Evolutionary conservation across 345 rosid species (phyloP), one percentile per base, ranked within the genome.

Genomic region (Ailanthus altissimus): DNA sequence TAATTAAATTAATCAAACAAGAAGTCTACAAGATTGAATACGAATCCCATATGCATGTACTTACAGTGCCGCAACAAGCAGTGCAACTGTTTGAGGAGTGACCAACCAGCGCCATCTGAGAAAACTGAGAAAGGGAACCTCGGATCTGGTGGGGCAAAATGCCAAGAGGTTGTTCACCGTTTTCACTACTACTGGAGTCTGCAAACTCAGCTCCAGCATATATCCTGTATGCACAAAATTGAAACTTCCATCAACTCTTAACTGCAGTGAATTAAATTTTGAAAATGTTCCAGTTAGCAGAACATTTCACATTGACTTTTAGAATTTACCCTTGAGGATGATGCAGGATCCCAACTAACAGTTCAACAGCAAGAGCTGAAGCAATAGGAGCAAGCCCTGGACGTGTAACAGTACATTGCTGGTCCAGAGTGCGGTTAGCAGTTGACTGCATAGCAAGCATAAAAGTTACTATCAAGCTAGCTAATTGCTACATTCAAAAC

Each of bases 301-400:
- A 68, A n/a, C 14, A 18, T 11, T 67, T 51, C 43, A 32, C 14
- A 68, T 12, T 8, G 59, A 65, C 74, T 36, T 50, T 58, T 40
- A 74, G 76, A 72, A 77, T 79, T 85, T 85, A 96, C 98, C 99
- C 89, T 20, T 81, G 75, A 70, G 97, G 99, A 72, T 96, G 97
- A 85, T 96, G 98, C 77, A 92, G 83, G 75, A 96, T 81, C 73
- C 90, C 88, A 16, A 92, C 91, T 72, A 93, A 87, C 78, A 96
- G 95, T 80, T 96, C 98, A 79, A 88, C 97, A 0, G 97, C 95
- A 28, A 96, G 88, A 68, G 97, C 90, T 7, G 98, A 92, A 82
- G 99, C 97, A 65, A 92, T 96, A 45, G 99, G 97, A 72, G 99
- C 98, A 73, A 91, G 84, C 51, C 97, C 99, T 4, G 99, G 99